Evolutionary conservation across 305 asterid species (phyloP).

Genomic region (Petunia hybrid): DNA sequence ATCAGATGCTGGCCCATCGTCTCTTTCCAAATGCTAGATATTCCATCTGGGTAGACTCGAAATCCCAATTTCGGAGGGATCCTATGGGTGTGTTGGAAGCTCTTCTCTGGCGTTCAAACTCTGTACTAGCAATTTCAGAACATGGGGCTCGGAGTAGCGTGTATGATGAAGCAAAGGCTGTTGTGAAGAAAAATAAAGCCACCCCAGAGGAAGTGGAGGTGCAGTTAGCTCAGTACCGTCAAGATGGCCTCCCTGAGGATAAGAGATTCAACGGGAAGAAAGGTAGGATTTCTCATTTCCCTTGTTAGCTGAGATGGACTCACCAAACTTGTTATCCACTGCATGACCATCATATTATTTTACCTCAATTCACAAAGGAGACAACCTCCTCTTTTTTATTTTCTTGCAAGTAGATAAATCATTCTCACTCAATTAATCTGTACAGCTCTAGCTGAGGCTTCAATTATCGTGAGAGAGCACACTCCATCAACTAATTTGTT

Average conservation of each 20-base stretch:
- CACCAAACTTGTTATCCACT: not conserved
- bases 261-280: slow-evolving; percentile 92
- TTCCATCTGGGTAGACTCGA: slow-evolving; percentile 98
- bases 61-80: slow-evolving; percentile 78
- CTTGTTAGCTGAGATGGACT: slow-evolving; percentile 10
- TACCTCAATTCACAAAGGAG: not conserved
- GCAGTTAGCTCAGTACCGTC: slow-evolving; percentile 80
- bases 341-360: not conserved
- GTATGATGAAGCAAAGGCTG: slow-evolving; percentile 97
- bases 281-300: slow-evolving; percentile 51
- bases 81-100: slow-evolving; percentile 55
- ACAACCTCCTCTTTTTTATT: not conserved
- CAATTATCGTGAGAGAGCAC: slow-evolving; percentile 94
- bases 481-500: slow-evolving; percentile 67
- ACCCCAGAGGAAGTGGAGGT: slow-evolving; percentile 92
- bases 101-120: slow-evolving; percentile 85
- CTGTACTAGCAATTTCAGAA: slow-evolving; percentile 90
- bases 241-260: slow-evolving; percentile 90
- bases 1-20: slow-evolving; percentile 97
- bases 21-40: slow-evolving; percentile 91
- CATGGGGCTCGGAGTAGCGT: slow-evolving; percentile 98
- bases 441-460: slow-evolving; percentile 97
- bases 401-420: not conserved
- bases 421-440: not conserved
- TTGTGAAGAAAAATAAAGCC: slow-evolving; percentile 92